Evolutionary conservation across 495 filamentous ascomycete species (phyloP).

Genomic region (Aspergillus cristatus): DNA sequence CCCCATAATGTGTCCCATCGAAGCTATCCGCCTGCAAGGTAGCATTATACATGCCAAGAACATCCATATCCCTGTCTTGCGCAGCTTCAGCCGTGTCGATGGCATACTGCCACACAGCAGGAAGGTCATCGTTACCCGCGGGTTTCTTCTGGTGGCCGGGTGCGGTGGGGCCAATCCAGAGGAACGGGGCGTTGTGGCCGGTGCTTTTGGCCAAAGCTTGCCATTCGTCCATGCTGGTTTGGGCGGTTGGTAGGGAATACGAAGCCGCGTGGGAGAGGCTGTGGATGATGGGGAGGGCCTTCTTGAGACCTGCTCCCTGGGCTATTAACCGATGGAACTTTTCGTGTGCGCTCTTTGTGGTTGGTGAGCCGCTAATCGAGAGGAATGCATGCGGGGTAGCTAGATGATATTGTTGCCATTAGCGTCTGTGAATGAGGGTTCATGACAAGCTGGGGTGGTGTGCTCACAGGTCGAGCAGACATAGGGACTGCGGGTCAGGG

Average conservation of each 20-base stretch:
- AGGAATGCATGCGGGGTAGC: conserved; percentile 35
- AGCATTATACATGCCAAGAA: conserved; percentile 39
- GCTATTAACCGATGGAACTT: conserved; percentile 19
- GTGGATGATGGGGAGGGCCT: conserved; percentile 37
- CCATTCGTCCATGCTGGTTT: conserved; percentile 38
- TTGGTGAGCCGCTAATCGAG: conserved; percentile 23
- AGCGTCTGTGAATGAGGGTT: not conserved
- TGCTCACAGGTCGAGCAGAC: conserved; percentile 15
- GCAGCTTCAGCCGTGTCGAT: conserved; percentile 28
- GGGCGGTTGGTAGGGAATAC: conserved; percentile 24
- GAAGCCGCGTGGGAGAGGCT: conserved; percentile 29
- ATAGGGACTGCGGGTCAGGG: conserved; percentile 11
- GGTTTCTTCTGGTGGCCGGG: conserved; percentile 28
- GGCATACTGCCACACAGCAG: conserved; percentile 34
- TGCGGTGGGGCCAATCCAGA: conserved; percentile 42
- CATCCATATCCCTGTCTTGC: conserved; percentile 28
- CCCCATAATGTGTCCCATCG: conserved; percentile 36
- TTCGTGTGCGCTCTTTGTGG: conserved; percentile 14
- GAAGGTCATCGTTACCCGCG: conserved; percentile 20
- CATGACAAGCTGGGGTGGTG: not conserved
- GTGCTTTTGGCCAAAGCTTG: conserved; percentile 24
- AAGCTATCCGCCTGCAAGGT: conserved; percentile 36
- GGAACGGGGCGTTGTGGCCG: conserved; percentile 32
- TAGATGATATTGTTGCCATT: conserved; percentile 10
- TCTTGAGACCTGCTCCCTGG: conserved; percentile 16